Conservation (phyloP, 2,329 filamentous ascomycete genomes). For the Akanthomyces lecanii region DNA sequence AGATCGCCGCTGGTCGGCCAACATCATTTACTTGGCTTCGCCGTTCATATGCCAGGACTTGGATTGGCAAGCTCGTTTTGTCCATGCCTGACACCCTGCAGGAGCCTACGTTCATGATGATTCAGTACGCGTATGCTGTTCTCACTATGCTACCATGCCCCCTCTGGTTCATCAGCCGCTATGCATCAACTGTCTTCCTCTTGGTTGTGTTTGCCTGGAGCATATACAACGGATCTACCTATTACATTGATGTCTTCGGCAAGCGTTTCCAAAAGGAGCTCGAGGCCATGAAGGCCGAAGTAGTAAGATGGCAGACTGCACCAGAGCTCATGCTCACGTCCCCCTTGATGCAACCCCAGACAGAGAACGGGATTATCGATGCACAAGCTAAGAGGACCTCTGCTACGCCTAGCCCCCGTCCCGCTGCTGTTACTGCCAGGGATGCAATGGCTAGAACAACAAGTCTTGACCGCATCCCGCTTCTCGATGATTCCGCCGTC, state of each 20-base stretch:
- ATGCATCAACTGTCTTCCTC: slow-evolving; percentile 73
- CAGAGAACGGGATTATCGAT: slow-evolving; percentile 20
- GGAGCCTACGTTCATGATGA: slow-evolving; percentile 89
- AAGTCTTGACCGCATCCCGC: slow-evolving; percentile 52
- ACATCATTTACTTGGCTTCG: slow-evolving; percentile 98
- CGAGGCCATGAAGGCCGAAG: slow-evolving; percentile 81
- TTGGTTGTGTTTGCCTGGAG: slow-evolving; percentile 86
- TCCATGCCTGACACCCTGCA: slow-evolving; percentile 71
- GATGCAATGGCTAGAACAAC: slow-evolving; percentile 23
- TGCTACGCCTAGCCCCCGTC: slow-evolving; percentile 14
- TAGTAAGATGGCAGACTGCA: slow-evolving; percentile 76
- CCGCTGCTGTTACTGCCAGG: slow-evolving; percentile 15
- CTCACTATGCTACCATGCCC: slow-evolving; percentile 93
- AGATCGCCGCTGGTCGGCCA: slow-evolving; percentile 91
- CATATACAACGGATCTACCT: slow-evolving; percentile 94
- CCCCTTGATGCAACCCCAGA: slow-evolving; percentile 30
- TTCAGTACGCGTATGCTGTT: slow-evolving; percentile 88
- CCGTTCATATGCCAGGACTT: slow-evolving; percentile 81
- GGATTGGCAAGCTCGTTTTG: slow-evolving; percentile 82
- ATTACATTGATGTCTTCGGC: slow-evolving; percentile 97
- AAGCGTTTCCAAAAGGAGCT: slow-evolving; percentile 95
- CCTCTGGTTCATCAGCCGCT: slow-evolving; percentile 87
- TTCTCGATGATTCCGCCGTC: slow-evolving; percentile 45
- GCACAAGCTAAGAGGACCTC: slow-evolving; percentile 1
- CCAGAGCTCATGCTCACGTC: slow-evolving; percentile 43